These are phyloP conservation scores for Aureobasidium subglaciale DNA, from an alignment of 2,329 filamentous ascomycete species.

Conservation along the genomic window DNA sequence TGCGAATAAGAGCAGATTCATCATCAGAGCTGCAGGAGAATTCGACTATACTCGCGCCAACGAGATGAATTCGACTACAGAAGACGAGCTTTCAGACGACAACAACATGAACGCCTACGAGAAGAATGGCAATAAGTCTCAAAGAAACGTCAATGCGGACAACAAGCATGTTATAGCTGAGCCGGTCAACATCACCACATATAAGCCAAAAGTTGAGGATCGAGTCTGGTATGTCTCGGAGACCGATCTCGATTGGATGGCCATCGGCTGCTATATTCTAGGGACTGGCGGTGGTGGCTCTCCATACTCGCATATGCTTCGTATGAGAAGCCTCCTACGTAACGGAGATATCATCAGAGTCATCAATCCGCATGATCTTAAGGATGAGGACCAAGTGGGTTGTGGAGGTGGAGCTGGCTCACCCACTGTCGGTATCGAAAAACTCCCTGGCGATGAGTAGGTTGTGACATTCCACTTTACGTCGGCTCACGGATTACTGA, in stretches of 20 bases:
- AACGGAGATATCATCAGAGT: constrained; percentile 36
- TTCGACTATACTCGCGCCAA: constrained; percentile 32
- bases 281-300: constrained; percentile 44
- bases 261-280: constrained; percentile 42
- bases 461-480: background rate
- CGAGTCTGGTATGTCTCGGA: constrained; percentile 39
- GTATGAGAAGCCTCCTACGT: constrained; percentile 34
- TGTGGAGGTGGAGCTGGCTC: constrained; percentile 40
- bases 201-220: constrained; percentile 35
- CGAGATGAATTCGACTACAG: constrained; percentile 20
- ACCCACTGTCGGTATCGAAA: constrained; percentile 35
- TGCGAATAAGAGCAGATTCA: constrained; percentile 42
- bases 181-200: constrained; percentile 19
- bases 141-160: background rate
- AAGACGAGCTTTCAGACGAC: background rate
- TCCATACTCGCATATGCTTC: constrained; percentile 39
- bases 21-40: constrained; percentile 52
- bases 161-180: background rate
- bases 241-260: constrained; percentile 40
- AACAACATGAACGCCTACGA: constrained; percentile 1
- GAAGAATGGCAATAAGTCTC: background rate
- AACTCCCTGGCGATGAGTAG: constrained; percentile 36
- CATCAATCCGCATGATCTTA: constrained; percentile 36
- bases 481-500: background rate
- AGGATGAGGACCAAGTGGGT: constrained; percentile 38